Percentiles rank a stretch among this genome's conserved stretches.
Conservation (phyloP, 2,329 filamentous ascomycete genomes). For the Clonostachys sp. region DNA sequence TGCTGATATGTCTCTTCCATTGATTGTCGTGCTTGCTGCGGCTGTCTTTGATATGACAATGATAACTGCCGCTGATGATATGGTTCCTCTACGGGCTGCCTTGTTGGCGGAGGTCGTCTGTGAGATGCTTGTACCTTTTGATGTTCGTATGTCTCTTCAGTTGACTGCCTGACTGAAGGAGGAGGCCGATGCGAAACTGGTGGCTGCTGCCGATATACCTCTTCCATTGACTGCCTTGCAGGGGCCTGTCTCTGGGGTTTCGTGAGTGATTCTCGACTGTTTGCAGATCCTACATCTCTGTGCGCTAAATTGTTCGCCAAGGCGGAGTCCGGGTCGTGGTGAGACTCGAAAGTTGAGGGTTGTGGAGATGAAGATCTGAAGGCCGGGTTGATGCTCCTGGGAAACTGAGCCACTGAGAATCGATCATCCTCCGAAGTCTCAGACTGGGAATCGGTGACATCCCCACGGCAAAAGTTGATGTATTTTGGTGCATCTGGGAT, state of each 20-base stretch:
- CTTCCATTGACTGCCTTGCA: slow-evolving; percentile 1
- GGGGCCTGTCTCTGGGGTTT: slow-evolving; percentile 43
- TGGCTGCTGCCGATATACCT: too few relatives aligned
- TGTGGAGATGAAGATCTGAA: slow-evolving; percentile 96
- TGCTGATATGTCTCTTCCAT: slow-evolving; percentile 16
- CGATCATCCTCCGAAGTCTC: slow-evolving; percentile 80
- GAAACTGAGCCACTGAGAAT: slow-evolving; percentile 95
- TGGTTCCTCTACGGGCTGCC: too few relatives aligned
- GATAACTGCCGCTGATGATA: too few relatives aligned
- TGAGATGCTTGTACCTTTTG: too few relatives aligned
- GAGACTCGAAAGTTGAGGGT: slow-evolving; percentile 87
- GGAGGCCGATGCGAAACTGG: too few relatives aligned
- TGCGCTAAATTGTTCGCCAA: slow-evolving; percentile 67
- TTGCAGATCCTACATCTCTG: slow-evolving; percentile 36
- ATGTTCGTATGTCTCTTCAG: too few relatives aligned
- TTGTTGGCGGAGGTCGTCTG: too few relatives aligned
- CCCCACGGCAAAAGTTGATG: slow-evolving; percentile 96
- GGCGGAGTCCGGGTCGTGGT: slow-evolving; percentile 78
- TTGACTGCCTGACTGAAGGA: not conserved
- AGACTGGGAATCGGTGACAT: slow-evolving; percentile 74
- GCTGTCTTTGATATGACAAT: slow-evolving; percentile 1
- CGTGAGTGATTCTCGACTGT: slow-evolving; percentile 43
- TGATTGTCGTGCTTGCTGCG: slow-evolving; percentile 9
- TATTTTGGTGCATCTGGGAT: slow-evolving; percentile 97
- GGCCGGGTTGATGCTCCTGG: slow-evolving; percentile 88